phyloP scores from a whole-genome alignment of 176 grass and related monocot genomes.

The Phoenix roebelenii region DNA sequence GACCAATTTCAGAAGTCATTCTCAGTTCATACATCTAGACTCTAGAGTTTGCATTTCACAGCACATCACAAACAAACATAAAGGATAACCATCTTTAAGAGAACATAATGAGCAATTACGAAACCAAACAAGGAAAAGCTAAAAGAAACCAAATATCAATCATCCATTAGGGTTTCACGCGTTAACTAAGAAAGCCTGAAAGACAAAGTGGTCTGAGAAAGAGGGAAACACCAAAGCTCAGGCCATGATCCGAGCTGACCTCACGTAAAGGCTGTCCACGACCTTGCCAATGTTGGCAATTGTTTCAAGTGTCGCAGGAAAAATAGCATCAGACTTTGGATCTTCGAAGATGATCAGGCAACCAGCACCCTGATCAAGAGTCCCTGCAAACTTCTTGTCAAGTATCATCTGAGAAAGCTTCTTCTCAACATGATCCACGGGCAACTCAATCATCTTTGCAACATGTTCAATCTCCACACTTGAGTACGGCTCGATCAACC shows the following conservation, averaged over 20 bases:
- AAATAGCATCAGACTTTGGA: slow-evolving; percentile 56
- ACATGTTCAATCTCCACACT: slow-evolving; percentile 70
- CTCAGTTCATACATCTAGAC: too few species aligned
- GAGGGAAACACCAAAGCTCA: slow-evolving; percentile 6
- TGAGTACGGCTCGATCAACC: slow-evolving; percentile 71
- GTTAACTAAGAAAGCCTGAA: too few species aligned
- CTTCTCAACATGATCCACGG: slow-evolving; percentile 64
- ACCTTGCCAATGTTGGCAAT: slow-evolving; percentile 72
- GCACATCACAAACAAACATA: too few species aligned
- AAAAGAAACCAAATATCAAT: too few species aligned
- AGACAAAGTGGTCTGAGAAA: too few species aligned
- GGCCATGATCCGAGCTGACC: slow-evolving; percentile 79
- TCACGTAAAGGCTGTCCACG: slow-evolving; percentile 73
- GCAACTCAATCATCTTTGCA: slow-evolving; percentile 69
- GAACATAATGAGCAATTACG: too few species aligned
- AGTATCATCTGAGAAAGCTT: slow-evolving; percentile 85
- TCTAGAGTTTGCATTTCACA: too few species aligned
- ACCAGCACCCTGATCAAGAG: slow-evolving; percentile 67
- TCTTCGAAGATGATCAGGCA: slow-evolving; percentile 86
- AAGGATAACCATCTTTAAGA: too few species aligned
- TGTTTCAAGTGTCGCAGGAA: slow-evolving; percentile 66
- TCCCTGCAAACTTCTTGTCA: slow-evolving; percentile 80
- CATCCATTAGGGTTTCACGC: too few species aligned
- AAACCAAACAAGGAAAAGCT: too few species aligned
- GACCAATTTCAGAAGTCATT: too few species aligned